Conservation (phyloP, 2,329 filamentous ascomycete genomes). For the Talaromyces islandicus region DNA sequence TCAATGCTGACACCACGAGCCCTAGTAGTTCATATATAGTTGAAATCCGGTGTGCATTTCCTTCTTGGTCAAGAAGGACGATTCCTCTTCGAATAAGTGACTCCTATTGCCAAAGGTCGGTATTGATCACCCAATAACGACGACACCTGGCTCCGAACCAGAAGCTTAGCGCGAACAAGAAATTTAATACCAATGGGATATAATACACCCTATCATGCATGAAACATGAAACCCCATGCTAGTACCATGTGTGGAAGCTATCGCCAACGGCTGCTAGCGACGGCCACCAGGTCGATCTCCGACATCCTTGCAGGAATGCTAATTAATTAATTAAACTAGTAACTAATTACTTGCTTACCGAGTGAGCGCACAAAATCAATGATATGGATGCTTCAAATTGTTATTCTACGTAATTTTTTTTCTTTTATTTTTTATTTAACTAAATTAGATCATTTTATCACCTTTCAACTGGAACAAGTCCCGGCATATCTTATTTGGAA, state of each 20-base stretch:
- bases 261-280: neutral
- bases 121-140: neutral
- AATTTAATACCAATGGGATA: neutral
- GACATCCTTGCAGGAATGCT: neutral
- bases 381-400: neutral
- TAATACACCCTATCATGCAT: neutral
- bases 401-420: neutral
- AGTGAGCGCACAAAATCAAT: neutral
- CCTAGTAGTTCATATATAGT: neutral
- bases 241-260: neutral
- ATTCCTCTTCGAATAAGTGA: neutral
- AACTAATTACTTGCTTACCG: neutral
- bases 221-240: neutral
- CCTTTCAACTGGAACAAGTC: neutral
- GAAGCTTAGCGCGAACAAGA: neutral
- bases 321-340: neutral
- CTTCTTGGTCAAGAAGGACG: neutral
- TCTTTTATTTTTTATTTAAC: neutral
- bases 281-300: neutral
- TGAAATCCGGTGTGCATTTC: neutral
- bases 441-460: neutral
- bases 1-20: neutral
- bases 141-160: neutral
- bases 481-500: neutral
- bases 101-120: neutral